phyloP scores from a whole-genome alignment of 768 basidiomycete species.

The Kwoniella bestiolae region DNA sequence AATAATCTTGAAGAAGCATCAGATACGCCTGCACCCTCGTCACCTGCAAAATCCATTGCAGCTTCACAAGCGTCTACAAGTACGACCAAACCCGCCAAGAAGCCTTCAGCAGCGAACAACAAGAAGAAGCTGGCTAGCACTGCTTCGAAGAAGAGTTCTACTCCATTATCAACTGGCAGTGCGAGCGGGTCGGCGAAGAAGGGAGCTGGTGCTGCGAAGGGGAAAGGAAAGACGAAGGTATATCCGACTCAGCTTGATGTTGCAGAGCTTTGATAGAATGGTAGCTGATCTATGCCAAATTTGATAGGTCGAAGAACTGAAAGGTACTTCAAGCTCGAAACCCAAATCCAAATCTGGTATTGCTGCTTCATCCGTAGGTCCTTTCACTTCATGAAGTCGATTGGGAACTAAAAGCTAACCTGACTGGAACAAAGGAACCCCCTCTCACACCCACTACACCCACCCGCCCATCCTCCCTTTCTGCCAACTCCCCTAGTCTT shows the following conservation, averaged over 20 bases:
- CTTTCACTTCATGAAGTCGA: too few relatives aligned
- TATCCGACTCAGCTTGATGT: neutral
- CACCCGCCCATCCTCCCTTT: neutral
- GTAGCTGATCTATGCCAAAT: neutral
- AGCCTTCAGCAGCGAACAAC: neutral
- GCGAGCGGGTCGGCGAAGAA: conserved; percentile 11
- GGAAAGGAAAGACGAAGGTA: conserved; percentile 27
- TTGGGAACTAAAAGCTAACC: too few relatives aligned
- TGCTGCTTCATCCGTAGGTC: conserved; percentile 11
- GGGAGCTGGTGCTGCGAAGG: conserved; percentile 9
- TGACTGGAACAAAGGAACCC: too few relatives aligned
- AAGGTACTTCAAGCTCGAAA: conserved; percentile 9
- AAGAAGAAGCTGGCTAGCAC: conserved; percentile 8
- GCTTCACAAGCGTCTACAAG: neutral
- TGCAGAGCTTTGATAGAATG: neutral
- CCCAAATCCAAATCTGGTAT: neutral
- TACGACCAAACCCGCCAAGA: conserved; percentile 3
- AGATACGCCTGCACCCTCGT: conserved; percentile 6
- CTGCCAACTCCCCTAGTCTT: conserved; percentile 5
- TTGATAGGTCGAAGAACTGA: conserved; percentile 29
- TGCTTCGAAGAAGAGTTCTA: conserved; percentile 9
- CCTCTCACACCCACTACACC: conserved; percentile 7
- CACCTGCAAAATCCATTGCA: conserved; percentile 6
- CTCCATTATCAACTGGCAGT: neutral
- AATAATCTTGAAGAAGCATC: too few relatives aligned